These are phyloP conservation scores for Tagetes patula DNA, from an alignment of 129 eudicot species.

Conservation along the genomic window DNA sequence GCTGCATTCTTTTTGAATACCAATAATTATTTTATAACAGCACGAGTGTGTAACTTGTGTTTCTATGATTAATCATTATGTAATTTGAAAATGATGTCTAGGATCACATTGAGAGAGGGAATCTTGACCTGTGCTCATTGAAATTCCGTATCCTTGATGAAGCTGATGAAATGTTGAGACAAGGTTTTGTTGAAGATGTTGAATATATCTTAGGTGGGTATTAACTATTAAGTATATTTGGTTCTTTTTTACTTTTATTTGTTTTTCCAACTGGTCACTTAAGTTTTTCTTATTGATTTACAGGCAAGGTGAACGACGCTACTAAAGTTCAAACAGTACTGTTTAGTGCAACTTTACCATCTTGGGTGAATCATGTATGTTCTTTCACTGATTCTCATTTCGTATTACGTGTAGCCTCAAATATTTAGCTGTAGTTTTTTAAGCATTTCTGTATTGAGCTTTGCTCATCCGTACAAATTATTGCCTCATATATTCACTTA, in stretches of 20 bases:
- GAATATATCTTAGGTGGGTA: conserved; percentile 76
- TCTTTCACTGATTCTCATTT: background rate
- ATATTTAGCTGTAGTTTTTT: background rate
- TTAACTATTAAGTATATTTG: background rate
- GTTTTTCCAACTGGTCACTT: background rate
- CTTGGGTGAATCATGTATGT: conserved; percentile 88
- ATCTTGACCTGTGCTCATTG: conserved; percentile 70
- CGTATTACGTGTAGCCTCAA: background rate
- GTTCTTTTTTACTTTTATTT: background rate
- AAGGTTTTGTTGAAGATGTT: conserved; percentile 98
- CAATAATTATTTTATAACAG: background rate
- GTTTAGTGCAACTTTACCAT: conserved; percentile 93
- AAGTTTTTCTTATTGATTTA: background rate
- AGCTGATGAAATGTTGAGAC: conserved; percentile 96
- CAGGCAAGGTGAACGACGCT: conserved; percentile 91
- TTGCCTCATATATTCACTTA: background rate
- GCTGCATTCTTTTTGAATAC: background rate
- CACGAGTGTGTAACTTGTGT: background rate
- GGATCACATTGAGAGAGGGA: conserved; percentile 88
- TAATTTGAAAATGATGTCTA: conserved; percentile 29
- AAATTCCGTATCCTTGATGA: conserved; percentile 94
- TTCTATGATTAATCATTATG: background rate
- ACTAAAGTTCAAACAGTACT: conserved; percentile 94
- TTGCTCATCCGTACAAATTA: background rate
- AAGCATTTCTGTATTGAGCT: background rate